phyloP scores from a whole-genome alignment of 2,329 filamentous ascomycete species.

The Aspergillus sp. region DNA sequence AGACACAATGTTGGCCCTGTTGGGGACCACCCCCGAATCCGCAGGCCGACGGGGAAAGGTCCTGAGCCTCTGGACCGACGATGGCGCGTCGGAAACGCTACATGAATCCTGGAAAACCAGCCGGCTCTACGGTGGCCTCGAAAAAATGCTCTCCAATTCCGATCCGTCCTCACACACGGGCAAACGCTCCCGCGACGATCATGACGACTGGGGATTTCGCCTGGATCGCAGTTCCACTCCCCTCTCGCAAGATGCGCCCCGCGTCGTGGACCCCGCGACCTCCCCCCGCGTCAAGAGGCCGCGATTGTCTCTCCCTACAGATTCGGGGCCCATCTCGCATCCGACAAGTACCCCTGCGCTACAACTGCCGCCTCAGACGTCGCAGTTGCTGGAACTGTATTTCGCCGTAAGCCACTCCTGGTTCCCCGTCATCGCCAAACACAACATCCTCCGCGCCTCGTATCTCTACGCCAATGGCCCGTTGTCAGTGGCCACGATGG shows the following conservation, averaged over 20 bases:
- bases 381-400: conserved; percentile 55
- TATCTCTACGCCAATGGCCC: conserved; percentile 52
- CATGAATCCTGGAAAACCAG: conserved; percentile 46
- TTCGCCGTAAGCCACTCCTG: conserved; percentile 58
- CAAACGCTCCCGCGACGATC: conserved; percentile 35
- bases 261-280: conserved; percentile 25
- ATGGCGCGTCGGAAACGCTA: conserved; percentile 39
- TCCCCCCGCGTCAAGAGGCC: conserved; percentile 26
- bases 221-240: conserved; percentile 27
- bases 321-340: conserved; percentile 7
- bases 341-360: conserved; percentile 15
- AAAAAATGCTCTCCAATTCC: conserved; percentile 39
- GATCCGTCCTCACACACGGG: conserved; percentile 23
- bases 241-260: conserved; percentile 27
- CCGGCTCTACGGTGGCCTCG: conserved; percentile 36
- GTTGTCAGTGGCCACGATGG: conserved; percentile 24
- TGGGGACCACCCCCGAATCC: conserved; percentile 35
- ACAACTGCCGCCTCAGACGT: conserved; percentile 49
- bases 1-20: conserved; percentile 37
- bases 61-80: conserved; percentile 40
- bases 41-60: conserved; percentile 30
- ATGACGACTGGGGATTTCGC: conserved; percentile 33
- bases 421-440: conserved; percentile 59
- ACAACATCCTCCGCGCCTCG: conserved; percentile 54
- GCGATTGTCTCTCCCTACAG: conserved; percentile 21